Conservation (phyloP, 306 rosid genomes). For the Vigna radiata region DNA sequence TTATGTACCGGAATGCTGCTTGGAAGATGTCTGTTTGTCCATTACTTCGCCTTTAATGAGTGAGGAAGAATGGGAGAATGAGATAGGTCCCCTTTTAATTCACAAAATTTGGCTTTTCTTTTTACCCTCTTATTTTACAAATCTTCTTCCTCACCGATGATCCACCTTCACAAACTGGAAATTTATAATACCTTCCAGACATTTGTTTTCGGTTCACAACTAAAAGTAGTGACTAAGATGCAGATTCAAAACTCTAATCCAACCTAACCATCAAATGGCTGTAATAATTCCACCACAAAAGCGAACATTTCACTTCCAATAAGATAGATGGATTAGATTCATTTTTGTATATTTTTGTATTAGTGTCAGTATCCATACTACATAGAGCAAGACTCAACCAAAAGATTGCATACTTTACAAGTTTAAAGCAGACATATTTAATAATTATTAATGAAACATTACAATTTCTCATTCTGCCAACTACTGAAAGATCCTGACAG, state of each 20-base stretch:
- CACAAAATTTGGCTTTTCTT: slow-evolving; percentile 3
- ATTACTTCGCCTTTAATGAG: not conserved
- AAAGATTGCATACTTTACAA: not conserved
- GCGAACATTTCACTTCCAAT: slow-evolving; percentile 12
- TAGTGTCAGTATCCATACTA: too few species aligned
- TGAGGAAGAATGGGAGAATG: not conserved
- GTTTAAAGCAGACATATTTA: slow-evolving; percentile 20
- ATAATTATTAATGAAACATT: not conserved
- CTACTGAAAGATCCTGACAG: slow-evolving; percentile 10
- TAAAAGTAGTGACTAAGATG: slow-evolving; percentile 4
- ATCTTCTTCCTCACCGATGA: slow-evolving; percentile 25
- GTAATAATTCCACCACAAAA: slow-evolving; percentile 20
- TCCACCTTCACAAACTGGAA: slow-evolving; percentile 8
- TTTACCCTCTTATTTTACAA: slow-evolving; percentile 24
- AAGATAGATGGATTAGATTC: not conserved
- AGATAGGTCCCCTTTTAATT: slow-evolving; percentile 18
- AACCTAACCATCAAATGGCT: slow-evolving; percentile 17
- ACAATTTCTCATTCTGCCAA: slow-evolving; percentile 16
- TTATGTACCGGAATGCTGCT: slow-evolving; percentile 11
- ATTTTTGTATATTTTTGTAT: too few species aligned
- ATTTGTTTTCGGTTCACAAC: not conserved
- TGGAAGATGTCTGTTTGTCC: slow-evolving; percentile 7
- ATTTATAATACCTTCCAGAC: slow-evolving; percentile 4
- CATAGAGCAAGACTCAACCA: not conserved
- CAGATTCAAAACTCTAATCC: slow-evolving; percentile 31